Percentiles rank a stretch among this genome's conserved stretches.
Evolutionary conservation across 169 alveolate species (phyloP).

Genomic region (Plasmodium gallinaceum): DNA sequence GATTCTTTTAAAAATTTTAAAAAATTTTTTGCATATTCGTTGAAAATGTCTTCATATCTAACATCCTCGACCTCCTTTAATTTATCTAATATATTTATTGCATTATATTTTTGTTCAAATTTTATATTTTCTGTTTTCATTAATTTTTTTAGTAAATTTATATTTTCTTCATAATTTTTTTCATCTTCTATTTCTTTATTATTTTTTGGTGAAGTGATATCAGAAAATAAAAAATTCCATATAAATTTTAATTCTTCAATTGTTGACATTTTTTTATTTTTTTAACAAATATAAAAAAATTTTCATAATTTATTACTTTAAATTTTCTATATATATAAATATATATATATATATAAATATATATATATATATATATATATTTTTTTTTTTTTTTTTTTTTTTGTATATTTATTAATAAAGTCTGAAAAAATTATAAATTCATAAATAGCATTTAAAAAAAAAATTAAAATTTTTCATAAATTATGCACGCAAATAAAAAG

Average conservation of each 20-base stretch:
- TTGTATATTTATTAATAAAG: too few species aligned
- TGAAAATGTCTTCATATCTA: constrained; percentile 63
- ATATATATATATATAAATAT: not conserved
- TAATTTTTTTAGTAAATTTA: constrained; percentile 56
- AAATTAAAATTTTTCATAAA: too few species aligned
- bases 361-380: not conserved
- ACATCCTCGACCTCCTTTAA: constrained; percentile 60
- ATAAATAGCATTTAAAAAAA: too few species aligned
- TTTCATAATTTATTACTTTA: not conserved
- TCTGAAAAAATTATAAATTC: too few species aligned
- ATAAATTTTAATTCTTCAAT: constrained; percentile 72
- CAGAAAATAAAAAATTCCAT: constrained; percentile 69
- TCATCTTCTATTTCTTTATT: constrained; percentile 30
- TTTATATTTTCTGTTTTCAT: constrained; percentile 71
- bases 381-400: too few species aligned
- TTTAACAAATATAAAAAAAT: not conserved
- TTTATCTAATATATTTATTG: constrained; percentile 53
- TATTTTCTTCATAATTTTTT: constrained; percentile 59
- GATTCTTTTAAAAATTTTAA: constrained; percentile 67
- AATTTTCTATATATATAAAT: not conserved
- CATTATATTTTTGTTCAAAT: constrained; percentile 73
- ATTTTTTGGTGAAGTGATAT: constrained; percentile 42
- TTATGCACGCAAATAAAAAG: too few species aligned
- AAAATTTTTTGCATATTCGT: constrained; percentile 67
- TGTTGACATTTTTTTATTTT: constrained; percentile 44